Evolutionary conservation across 2,329 filamentous ascomycete species (phyloP).

Genomic region (Xylaria digitata): DNA sequence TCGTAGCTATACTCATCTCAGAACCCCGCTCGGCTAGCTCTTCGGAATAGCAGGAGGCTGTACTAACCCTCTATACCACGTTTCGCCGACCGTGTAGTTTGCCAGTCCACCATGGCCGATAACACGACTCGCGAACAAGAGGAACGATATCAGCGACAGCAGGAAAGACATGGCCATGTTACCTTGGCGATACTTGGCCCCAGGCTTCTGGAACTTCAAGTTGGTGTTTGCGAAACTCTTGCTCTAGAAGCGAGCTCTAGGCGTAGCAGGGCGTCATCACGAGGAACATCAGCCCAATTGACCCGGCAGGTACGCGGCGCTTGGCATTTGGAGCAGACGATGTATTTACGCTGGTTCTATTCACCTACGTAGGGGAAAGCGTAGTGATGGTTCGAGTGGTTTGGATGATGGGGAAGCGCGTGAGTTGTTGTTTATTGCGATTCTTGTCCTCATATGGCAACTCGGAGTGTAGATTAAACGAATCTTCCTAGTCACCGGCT

Average conservation of each 20-base stretch:
- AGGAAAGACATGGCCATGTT: conserved; percentile 22
- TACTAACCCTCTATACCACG: conserved; percentile 55
- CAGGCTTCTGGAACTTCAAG: neutral
- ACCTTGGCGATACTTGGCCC: conserved; percentile 15
- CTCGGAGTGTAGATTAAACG: conserved; percentile 40
- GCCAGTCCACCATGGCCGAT: conserved; percentile 54
- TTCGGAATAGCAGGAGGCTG: neutral
- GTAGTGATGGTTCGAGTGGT: neutral
- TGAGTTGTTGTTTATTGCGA: conserved; percentile 8
- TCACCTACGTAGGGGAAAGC: neutral
- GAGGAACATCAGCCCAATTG: neutral
- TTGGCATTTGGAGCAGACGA: conserved; percentile 21
- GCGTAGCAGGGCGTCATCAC: conserved; percentile 1
- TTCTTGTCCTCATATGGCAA: conserved; percentile 41
- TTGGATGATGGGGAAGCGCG: neutral
- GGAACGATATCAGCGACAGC: conserved; percentile 19
- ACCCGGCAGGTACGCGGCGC: conserved; percentile 10
- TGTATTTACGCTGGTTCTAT: conserved; percentile 2
- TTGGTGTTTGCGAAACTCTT: neutral
- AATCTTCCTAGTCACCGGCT: conserved; percentile 38
- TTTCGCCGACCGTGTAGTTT: conserved; percentile 56
- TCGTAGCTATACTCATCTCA: conserved; percentile 48
- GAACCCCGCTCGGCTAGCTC: neutral
- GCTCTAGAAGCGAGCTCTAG: conserved; percentile 8
- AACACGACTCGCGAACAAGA: conserved; percentile 34